Evolutionary conservation across 352 stramenopile species (phyloP).

Genomic region (Phytopythium sindhum): DNA sequence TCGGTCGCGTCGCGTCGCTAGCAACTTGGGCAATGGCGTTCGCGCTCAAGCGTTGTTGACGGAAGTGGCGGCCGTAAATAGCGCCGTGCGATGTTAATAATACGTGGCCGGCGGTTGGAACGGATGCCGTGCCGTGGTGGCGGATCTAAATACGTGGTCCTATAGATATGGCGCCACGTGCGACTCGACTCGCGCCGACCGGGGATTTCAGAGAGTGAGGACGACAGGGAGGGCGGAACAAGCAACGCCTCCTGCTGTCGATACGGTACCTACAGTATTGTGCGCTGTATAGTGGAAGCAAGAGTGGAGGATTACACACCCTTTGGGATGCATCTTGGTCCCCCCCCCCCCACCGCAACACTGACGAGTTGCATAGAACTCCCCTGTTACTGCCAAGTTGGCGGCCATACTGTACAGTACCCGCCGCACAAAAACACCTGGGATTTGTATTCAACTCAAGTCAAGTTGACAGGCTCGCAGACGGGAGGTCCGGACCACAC

Average conservation of each 20-base stretch:
- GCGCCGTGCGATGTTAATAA: too few relatives aligned
- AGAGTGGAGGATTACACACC: conserved; percentile 7
- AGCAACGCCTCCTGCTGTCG: too few relatives aligned
- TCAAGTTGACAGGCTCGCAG: not conserved
- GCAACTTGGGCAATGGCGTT: not conserved
- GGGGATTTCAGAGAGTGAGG: not conserved
- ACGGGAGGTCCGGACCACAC: not conserved
- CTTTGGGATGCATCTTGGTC: conserved; percentile 6
- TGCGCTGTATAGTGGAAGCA: not conserved
- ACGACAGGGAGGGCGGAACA: not conserved
- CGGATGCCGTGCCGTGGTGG: too few relatives aligned
- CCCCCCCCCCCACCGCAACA: not conserved
- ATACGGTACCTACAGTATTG: too few relatives aligned
- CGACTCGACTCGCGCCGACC: not conserved
- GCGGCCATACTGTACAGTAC: too few relatives aligned
- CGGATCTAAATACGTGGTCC: too few relatives aligned
- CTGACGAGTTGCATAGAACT: not conserved
- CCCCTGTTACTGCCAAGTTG: too few relatives aligned
- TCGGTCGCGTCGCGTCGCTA: conserved; percentile 6
- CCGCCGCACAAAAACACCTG: too few relatives aligned
- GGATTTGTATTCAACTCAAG: not conserved
- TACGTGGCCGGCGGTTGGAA: too few relatives aligned
- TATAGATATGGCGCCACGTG: not conserved
- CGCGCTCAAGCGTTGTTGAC: not conserved
- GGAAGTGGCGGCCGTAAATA: too few relatives aligned